Evolutionary conservation across 306 rosid genomes (phyloP).

Genomic region (Acacia acuminata): DNA sequence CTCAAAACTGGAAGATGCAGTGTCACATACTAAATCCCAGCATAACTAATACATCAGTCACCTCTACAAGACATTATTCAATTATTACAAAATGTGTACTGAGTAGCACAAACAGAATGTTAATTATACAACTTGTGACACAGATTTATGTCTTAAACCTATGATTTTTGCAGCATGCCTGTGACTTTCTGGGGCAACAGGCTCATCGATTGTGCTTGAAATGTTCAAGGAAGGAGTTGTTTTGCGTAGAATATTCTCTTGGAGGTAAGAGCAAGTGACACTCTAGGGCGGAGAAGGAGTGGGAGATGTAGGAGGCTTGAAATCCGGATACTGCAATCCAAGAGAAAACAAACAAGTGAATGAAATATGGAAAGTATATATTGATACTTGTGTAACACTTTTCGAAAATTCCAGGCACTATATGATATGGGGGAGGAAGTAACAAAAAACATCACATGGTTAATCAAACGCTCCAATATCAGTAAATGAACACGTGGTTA

Average conservation of each 20-base stretch:
- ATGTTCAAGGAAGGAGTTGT: slow-evolving; percentile 28
- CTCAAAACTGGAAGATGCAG: slow-evolving; percentile 28
- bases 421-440: not conserved
- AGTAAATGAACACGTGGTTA: not conserved
- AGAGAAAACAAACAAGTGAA: not conserved
- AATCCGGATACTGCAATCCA: slow-evolving; percentile 89
- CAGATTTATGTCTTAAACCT: slow-evolving; percentile 22
- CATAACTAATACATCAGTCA: slow-evolving; percentile 17
- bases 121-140: slow-evolving; percentile 28
- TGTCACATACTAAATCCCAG: slow-evolving; percentile 31
- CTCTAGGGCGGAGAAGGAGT: slow-evolving; percentile 85
- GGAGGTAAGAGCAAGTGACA: slow-evolving; percentile 29
- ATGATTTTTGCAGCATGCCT: slow-evolving; percentile 19
- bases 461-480: not conserved
- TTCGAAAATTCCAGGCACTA: not conserved
- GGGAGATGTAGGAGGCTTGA: slow-evolving; percentile 97
- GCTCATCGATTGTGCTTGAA: slow-evolving; percentile 26
- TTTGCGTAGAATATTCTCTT: slow-evolving; percentile 25
- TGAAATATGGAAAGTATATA: not conserved
- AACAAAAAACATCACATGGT: not conserved
- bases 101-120: slow-evolving; percentile 33
- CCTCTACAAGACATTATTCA: slow-evolving; percentile 38
- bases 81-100: slow-evolving; percentile 26
- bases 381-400: not conserved
- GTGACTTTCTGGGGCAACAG: slow-evolving; percentile 32